Conservation (phyloP, 164 flowering plant genomes). For the Umbilicus rupestris region DNA sequence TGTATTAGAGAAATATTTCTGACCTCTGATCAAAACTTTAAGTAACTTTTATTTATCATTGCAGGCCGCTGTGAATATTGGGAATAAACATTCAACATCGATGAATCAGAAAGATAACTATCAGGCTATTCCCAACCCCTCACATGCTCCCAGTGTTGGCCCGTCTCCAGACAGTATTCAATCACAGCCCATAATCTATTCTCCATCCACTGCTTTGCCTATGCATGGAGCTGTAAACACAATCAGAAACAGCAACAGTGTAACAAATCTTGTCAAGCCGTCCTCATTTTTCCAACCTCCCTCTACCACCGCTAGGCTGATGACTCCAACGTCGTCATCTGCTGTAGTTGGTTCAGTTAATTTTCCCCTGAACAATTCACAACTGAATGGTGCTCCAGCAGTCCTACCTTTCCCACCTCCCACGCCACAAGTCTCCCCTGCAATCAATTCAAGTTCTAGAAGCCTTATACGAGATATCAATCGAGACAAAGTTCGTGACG, state of each 20-base stretch:
- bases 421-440: conserved; percentile 35
- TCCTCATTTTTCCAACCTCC: conserved; percentile 33
- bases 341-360: conserved; percentile 19
- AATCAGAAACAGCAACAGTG: conserved; percentile 14
- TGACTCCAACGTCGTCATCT: conserved; percentile 30
- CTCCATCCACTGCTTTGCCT: conserved; percentile 15
- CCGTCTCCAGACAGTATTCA: conserved; percentile 16
- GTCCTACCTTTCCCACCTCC: conserved; percentile 58
- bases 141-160: conserved; percentile 14
- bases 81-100: conserved; percentile 20
- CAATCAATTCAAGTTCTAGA: conserved; percentile 21
- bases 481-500: conserved; percentile 60
- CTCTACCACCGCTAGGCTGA: conserved; percentile 20
- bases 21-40: neutral
- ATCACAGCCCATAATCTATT: conserved; percentile 16
- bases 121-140: conserved; percentile 17
- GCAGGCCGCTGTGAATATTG: conserved; percentile 35
- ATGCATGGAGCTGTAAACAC: conserved; percentile 19
- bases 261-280: conserved; percentile 38
- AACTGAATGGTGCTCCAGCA: conserved; percentile 38
- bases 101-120: conserved; percentile 22
- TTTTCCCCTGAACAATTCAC: conserved; percentile 30
- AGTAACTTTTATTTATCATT: conserved; percentile 4
- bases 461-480: conserved; percentile 20
- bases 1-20: neutral